phyloP scores from a whole-genome alignment of 2,329 filamentous ascomycete genomes.

The Phaeoacremonium minimum region DNA sequence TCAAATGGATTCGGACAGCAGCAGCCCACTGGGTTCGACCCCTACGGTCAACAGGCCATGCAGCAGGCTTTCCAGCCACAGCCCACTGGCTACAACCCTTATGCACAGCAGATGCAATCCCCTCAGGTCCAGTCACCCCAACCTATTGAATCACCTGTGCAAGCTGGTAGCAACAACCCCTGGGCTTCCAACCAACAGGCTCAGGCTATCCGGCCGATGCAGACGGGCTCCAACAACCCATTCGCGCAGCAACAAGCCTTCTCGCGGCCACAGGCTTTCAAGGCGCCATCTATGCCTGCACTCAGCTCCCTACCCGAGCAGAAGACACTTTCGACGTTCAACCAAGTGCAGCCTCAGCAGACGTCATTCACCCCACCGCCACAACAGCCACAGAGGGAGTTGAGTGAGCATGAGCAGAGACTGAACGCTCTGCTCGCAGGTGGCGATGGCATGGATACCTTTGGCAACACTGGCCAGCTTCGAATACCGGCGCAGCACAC shows the following conservation, averaged over 20 bases:
- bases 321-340: conserved; percentile 62
- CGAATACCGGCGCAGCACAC: conserved; percentile 97
- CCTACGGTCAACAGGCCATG: conserved; percentile 54
- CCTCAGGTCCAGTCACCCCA: conserved; percentile 45
- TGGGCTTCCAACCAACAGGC: conserved; percentile 68
- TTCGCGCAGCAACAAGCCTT: conserved; percentile 62
- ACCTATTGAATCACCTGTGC: conserved; percentile 55
- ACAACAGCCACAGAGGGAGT: conserved; percentile 47
- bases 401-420: conserved; percentile 63
- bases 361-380: conserved; percentile 36
- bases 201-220: conserved; percentile 67
- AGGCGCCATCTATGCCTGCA: conserved; percentile 58
- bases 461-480: conserved; percentile 92
- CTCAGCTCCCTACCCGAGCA: conserved; percentile 79
- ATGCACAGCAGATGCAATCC: conserved; percentile 33
- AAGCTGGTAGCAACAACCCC: conserved; percentile 88
- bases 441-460: conserved; percentile 94
- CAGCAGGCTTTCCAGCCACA: conserved; percentile 45
- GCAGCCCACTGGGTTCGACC: conserved; percentile 64
- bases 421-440: conserved; percentile 82
- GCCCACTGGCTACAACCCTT: conserved; percentile 51
- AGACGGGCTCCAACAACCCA: conserved; percentile 96
- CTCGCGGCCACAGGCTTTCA: conserved; percentile 54
- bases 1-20: conserved; percentile 65
- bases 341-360: conserved; percentile 47